Percentiles rank a stretch among this genome's conserved stretches.
Conservation (phyloP, 148 eudicot genomes). For the Cornus florida region DNA sequence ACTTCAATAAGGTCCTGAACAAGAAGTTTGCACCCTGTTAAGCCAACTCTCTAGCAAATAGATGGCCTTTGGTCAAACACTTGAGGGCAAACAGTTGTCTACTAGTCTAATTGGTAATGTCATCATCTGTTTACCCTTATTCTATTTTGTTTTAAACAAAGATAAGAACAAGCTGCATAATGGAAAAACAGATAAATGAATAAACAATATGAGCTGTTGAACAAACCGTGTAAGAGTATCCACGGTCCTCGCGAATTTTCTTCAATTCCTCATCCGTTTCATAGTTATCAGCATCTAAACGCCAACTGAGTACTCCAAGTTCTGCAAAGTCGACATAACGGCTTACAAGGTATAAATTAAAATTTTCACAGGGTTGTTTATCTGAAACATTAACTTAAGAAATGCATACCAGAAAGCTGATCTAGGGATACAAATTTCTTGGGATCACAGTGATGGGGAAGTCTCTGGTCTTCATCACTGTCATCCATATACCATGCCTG, state of each 20-base stretch:
- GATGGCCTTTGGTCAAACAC: too few species aligned
- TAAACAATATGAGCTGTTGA: slow-evolving; percentile 10
- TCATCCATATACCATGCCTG: slow-evolving; percentile 99
- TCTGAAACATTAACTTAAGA: background rate
- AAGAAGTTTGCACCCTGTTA: background rate
- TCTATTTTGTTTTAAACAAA: too few species aligned
- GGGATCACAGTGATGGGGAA: slow-evolving; percentile 82
- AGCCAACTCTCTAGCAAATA: background rate
- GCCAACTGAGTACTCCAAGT: slow-evolving; percentile 91
- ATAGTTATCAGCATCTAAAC: slow-evolving; percentile 85
- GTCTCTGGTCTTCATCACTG: slow-evolving; percentile 83
- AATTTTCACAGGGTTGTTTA: background rate
- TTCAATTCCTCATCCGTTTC: slow-evolving; percentile 90
- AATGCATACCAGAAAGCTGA: slow-evolving; percentile 54
- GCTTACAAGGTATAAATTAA: background rate
- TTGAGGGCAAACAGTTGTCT: background rate
- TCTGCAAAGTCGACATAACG: slow-evolving; percentile 33
- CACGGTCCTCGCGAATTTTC: slow-evolving; percentile 81
- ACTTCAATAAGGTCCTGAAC: slow-evolving; percentile 79
- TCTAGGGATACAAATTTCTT: slow-evolving; percentile 81
- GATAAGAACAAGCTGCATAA: too few species aligned
- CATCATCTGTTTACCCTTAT: too few species aligned
- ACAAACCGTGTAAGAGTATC: slow-evolving; percentile 83
- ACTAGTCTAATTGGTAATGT: background rate
- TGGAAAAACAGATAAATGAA: background rate